Percentiles rank a stretch among this genome's conserved stretches.
phyloP scores from a whole-genome alignment of 768 basidiomycete genomes.

The Phaffia australis region DNA sequence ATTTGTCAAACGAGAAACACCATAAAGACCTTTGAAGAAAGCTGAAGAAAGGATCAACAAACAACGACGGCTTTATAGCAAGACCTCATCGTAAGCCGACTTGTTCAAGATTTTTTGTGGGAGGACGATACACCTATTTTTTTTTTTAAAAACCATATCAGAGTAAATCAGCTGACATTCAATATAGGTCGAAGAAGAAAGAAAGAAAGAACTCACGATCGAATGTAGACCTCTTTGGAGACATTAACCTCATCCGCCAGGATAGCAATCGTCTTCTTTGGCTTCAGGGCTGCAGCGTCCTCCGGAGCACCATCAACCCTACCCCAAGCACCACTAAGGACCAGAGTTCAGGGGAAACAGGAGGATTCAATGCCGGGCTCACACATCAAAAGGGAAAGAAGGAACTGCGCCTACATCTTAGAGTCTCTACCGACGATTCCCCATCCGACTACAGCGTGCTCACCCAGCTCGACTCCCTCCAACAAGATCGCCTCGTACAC shows the following conservation, averaged over 20 bases:
- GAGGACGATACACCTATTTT: slow-evolving; percentile 40
- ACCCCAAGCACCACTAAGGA: slow-evolving; percentile 38
- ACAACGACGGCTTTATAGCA: slow-evolving; percentile 33
- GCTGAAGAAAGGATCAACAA: too few species aligned
- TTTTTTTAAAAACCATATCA: too few species aligned
- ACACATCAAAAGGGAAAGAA: neutral
- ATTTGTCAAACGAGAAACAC: too few species aligned
- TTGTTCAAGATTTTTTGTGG: slow-evolving; percentile 40
- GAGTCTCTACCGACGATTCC: slow-evolving; percentile 40
- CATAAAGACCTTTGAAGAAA: too few species aligned
- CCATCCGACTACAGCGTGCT: slow-evolving; percentile 38
- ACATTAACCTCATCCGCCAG: slow-evolving; percentile 42
- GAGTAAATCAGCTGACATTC: neutral
- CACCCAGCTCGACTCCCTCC: slow-evolving; percentile 38
- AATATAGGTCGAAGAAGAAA: neutral
- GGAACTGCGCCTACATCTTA: slow-evolving; percentile 31
- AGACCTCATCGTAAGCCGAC: slow-evolving; percentile 39
- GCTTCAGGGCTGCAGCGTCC: slow-evolving; percentile 30
- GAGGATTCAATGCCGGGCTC: neutral
- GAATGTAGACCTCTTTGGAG: slow-evolving; percentile 39
- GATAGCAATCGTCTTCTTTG: slow-evolving; percentile 41
- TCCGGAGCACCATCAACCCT: slow-evolving; percentile 40
- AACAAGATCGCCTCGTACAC: slow-evolving; percentile 42
- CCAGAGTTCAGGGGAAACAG: neutral
- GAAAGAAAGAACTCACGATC: slow-evolving; percentile 28